phyloP scores from a whole-genome alignment of 768 basidiomycete genomes.

The Lactarius vividus region DNA sequence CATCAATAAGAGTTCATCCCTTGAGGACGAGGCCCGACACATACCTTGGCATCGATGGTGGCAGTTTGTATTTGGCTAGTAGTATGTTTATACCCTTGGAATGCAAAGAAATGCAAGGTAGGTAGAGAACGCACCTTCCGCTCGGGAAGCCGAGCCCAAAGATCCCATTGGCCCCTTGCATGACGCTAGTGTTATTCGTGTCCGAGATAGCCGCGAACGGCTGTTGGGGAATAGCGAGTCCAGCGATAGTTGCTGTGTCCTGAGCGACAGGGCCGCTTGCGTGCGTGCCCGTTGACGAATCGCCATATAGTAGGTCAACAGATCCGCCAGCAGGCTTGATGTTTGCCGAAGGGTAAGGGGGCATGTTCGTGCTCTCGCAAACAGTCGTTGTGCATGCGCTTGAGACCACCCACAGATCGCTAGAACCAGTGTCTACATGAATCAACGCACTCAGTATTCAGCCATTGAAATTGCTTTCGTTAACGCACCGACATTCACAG shows the following conservation, averaged over 20 bases:
- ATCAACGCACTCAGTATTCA: background rate
- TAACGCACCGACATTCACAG: constrained; percentile 22
- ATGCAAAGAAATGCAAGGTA: no score
- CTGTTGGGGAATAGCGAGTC: constrained; percentile 48
- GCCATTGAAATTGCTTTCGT: background rate
- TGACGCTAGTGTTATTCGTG: constrained; percentile 61
- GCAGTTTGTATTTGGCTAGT: constrained; percentile 19
- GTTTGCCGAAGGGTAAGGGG: constrained; percentile 17
- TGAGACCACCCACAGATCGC: constrained; percentile 25
- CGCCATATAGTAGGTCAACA: constrained; percentile 60
- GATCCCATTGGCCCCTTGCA: constrained; percentile 60
- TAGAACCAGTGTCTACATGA: constrained; percentile 25
- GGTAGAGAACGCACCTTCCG: constrained; percentile 18
- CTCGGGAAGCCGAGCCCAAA: constrained; percentile 72
- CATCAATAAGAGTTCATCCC: background rate
- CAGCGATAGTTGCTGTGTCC: constrained; percentile 55
- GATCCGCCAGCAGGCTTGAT: constrained; percentile 37
- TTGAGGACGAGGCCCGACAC: background rate
- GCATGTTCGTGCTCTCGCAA: constrained; percentile 18
- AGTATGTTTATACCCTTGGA: background rate
- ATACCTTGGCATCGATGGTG: constrained; percentile 15
- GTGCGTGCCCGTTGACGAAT: constrained; percentile 66
- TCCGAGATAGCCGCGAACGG: constrained; percentile 64
- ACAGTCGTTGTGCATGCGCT: constrained; percentile 18
- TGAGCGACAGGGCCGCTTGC: constrained; percentile 63